Evolutionary conservation across 108 stramenopile species (phyloP).

Genomic region (Parietichytrium sp.): DNA sequence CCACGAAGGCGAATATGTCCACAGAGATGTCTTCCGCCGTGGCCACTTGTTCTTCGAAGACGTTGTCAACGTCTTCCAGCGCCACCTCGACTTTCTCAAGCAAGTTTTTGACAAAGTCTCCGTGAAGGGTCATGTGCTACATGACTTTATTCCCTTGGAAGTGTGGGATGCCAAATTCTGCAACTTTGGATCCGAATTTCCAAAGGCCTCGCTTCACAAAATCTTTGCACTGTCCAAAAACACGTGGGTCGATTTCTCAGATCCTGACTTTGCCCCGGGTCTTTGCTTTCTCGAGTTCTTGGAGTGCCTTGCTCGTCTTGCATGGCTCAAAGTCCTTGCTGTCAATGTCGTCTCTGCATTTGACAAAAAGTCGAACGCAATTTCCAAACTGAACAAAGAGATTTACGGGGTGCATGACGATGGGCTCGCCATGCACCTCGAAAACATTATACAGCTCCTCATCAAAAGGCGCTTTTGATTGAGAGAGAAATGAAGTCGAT

Average conservation of each 20-base stretch:
- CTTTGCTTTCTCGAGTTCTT: constrained; percentile 29
- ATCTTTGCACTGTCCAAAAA: constrained; percentile 28
- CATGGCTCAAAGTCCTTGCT: not conserved
- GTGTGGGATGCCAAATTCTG: not conserved
- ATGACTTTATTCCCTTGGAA: not conserved
- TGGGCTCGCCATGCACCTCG: not conserved
- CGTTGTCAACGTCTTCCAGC: constrained; percentile 14
- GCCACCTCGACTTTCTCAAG: not conserved
- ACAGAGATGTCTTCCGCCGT: constrained; percentile 12
- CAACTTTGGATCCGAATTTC: not conserved
- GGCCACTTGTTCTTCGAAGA: constrained; percentile 17
- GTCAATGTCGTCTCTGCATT: not conserved
- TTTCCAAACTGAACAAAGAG: too few relatives aligned
- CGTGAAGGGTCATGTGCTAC: constrained; percentile 14
- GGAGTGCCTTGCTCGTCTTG: not conserved
- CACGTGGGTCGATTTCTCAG: constrained; percentile 19
- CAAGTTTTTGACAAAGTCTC: constrained; percentile 6
- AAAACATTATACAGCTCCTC: not conserved
- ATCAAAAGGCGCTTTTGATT: too few relatives aligned
- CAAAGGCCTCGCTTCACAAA: not conserved
- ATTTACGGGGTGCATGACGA: not conserved
- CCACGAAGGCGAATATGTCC: not conserved
- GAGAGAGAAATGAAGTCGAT: too few relatives aligned
- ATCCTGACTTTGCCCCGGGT: constrained; percentile 34
- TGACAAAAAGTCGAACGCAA: too few relatives aligned